phyloP scores from a whole-genome alignment of 2,329 filamentous ascomycete species.

The Colletotrichum sp. region DNA sequence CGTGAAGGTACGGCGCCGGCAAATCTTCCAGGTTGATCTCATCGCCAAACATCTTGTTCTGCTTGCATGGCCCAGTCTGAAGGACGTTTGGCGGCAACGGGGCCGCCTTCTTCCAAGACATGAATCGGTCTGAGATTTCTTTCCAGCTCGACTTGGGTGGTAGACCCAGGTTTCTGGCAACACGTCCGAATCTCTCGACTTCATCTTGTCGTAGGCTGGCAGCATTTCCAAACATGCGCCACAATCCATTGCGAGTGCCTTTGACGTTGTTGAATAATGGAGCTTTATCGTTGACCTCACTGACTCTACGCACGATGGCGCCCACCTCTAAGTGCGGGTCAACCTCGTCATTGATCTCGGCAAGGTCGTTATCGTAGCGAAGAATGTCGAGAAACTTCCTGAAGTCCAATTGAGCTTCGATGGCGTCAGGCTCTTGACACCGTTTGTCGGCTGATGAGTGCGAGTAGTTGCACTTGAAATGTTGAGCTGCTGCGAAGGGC shows the following conservation, averaged over 20 bases:
- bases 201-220: constrained; percentile 37
- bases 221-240: constrained; percentile 50
- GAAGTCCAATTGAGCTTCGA: constrained; percentile 36
- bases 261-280: constrained; percentile 58
- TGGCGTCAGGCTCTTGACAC: not conserved
- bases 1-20: constrained; percentile 47
- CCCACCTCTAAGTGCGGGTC: constrained; percentile 50
- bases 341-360: constrained; percentile 46
- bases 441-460: not conserved
- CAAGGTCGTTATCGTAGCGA: constrained; percentile 45
- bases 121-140: constrained; percentile 38
- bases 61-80: constrained; percentile 44
- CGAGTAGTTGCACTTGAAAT: not conserved
- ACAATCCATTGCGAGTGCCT: constrained; percentile 49
- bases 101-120: constrained; percentile 35
- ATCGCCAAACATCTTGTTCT: constrained; percentile 40
- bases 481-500: not conserved
- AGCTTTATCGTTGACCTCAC: constrained; percentile 50
- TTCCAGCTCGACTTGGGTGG: constrained; percentile 39
- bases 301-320: constrained; percentile 50
- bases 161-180: constrained; percentile 46
- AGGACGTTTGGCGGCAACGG: constrained; percentile 26
- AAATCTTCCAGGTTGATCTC: constrained; percentile 47
- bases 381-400: constrained; percentile 49
- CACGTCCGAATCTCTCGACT: constrained; percentile 40